Evolutionary conservation across 75 land plant genomes (phyloP).

Genomic region (Selaginella tamariscina): DNA sequence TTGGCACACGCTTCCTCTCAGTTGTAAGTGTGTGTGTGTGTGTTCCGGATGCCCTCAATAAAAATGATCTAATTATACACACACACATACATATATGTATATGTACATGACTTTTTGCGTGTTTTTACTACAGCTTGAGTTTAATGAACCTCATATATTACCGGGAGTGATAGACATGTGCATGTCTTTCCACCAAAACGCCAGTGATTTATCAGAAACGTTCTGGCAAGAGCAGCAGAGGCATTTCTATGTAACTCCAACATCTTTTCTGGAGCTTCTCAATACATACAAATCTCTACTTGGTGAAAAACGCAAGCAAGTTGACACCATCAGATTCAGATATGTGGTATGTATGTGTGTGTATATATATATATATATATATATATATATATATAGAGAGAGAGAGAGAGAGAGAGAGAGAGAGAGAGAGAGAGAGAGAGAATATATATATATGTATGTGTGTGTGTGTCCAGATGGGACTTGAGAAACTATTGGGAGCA

Average conservation of each 20-base stretch:
- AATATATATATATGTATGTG: no score
- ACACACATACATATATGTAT: no score
- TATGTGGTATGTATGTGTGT: conserved; percentile 18
- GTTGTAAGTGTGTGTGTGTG: conserved; percentile 15
- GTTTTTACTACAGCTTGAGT: conserved; percentile 15
- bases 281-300: conserved; percentile 30
- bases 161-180: conserved; percentile 29
- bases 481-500: conserved; percentile 26
- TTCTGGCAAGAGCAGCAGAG: conserved; percentile 26
- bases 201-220: conserved; percentile 12
- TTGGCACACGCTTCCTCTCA: conserved; percentile 28
- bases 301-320: conserved; percentile 18
- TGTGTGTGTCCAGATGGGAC: conserved; percentile 34
- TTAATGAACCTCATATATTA: conserved; percentile 18
- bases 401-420: neutral
- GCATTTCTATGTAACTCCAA: conserved; percentile 31
- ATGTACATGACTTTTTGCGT: neutral
- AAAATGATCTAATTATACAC: no score
- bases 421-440: no score
- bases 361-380: neutral
- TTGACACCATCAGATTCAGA: conserved; percentile 24
- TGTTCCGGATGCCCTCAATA: no score
- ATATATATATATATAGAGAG: no score
- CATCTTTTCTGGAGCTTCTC: conserved; percentile 32
- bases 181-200: conserved; percentile 28